phyloP scores from a whole-genome alignment of 2,329 filamentous ascomycete genomes.

The Talaromyces funiculosus region DNA sequence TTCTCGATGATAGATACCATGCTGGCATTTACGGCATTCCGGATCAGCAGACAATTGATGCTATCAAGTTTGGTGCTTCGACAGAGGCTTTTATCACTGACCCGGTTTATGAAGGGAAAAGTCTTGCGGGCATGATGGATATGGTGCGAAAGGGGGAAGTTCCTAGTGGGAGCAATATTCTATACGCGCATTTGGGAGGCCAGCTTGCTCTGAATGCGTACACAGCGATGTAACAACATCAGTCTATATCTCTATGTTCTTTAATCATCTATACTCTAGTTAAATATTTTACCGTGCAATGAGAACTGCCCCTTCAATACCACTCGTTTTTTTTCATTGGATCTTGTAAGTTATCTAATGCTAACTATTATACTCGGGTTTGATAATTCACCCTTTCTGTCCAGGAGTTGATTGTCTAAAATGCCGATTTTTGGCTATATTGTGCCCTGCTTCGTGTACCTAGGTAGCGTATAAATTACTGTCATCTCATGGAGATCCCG shows the following conservation, averaged over 20 bases:
- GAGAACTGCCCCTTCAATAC: too few species aligned
- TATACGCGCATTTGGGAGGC: slow-evolving; percentile 67
- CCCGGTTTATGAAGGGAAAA: slow-evolving; percentile 72
- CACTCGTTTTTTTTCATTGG: too few species aligned
- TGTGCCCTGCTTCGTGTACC: too few species aligned
- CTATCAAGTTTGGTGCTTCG: slow-evolving; percentile 61
- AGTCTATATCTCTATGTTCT: not conserved
- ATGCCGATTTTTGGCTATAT: too few species aligned
- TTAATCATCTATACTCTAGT: too few species aligned
- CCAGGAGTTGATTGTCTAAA: too few species aligned
- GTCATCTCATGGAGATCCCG: too few species aligned
- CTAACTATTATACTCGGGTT: too few species aligned
- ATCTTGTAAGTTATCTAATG: too few species aligned
- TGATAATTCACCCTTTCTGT: too few species aligned
- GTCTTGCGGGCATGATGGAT: slow-evolving; percentile 65
- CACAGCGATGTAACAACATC: slow-evolving; percentile 33
- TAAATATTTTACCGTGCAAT: too few species aligned
- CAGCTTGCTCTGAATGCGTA: slow-evolving; percentile 67
- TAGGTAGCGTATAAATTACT: too few species aligned
- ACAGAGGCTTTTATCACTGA: slow-evolving; percentile 71
- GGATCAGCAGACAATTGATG: slow-evolving; percentile 59
- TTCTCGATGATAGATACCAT: slow-evolving; percentile 61
- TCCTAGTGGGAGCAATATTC: slow-evolving; percentile 53
- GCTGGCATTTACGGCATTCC: slow-evolving; percentile 64
- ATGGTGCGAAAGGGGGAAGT: slow-evolving; percentile 60